Evolutionary conservation across 495 filamentous ascomycete species (phyloP), one percentile per base, ranked within the genome.

Genomic region (Glonium stellatum): DNA sequence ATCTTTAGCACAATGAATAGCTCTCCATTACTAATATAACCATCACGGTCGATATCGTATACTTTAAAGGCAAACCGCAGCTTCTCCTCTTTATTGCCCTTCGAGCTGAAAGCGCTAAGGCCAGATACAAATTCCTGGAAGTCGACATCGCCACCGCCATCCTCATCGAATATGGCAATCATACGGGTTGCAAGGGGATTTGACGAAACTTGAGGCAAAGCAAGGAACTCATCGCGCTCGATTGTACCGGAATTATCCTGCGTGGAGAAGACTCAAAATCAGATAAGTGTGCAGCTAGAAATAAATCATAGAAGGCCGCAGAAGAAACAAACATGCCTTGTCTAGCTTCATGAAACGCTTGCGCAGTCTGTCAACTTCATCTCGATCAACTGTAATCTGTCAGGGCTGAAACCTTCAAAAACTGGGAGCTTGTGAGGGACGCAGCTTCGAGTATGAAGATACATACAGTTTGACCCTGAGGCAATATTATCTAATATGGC

Each of bases 111-210:
- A 39, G 95, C 93, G 68, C 86, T 90, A 19, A 99, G 80, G 5
- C 93, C 93, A 5, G 88, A 92, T 21, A 99, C 93, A 77, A 99
- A 99, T 75, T 99, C 93, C 69, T 97, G 90, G 78, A 99, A 99
- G 74, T 99, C 93, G 67, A 99, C 93, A 66, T 95, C 89, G 64
- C 93, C 93, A 63, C 93, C 92, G 62, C 93, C 93, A 74, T 99
- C 93, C 75, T 99, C 93, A 73, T 99, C 93, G 73, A 99, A 97
- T 67, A 99, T 99, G 11, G 95, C 93, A 68, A 99, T 99, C 91
- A 99, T 95, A 61, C 70, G 69, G n/a, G 93, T 97, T 49, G 93
- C 95, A 42, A 99, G 86, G 5, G 93, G 93, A 76, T 99, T 99
- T 37, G 92, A 96, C 37, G 90, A 93, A 72, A 99, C 92, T 79